Evolutionary conservation across 2,329 filamentous ascomycete species (phyloP).

Genomic region (Stachybotrys echinatus): DNA sequence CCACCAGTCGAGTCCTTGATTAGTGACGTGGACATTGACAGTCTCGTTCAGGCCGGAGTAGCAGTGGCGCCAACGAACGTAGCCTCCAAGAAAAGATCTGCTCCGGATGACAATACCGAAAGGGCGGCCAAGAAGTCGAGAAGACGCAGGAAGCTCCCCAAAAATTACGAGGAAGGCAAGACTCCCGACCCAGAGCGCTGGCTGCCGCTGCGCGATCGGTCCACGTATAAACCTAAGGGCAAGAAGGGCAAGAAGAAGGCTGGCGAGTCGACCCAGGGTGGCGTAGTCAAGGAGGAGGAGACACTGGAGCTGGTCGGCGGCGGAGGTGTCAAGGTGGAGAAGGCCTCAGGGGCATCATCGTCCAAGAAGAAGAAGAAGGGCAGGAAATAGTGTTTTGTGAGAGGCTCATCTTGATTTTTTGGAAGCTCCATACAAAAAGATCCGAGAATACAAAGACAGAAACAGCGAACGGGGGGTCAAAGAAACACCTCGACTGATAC

Average conservation of each 20-base stretch:
- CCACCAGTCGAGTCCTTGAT: conserved; percentile 59
- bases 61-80: conserved; percentile 32
- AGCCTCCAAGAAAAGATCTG: conserved; percentile 42
- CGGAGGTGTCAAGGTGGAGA: conserved; percentile 61
- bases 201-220: conserved; percentile 85
- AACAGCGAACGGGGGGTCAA: no score
- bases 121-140: conserved; percentile 48
- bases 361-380: conserved; percentile 42
- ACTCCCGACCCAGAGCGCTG: conserved; percentile 86
- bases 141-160: conserved; percentile 60
- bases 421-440: conserved; percentile 7
- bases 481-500: no score
- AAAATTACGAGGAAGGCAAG: conserved; percentile 71
- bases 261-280: conserved; percentile 77
- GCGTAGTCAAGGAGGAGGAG: conserved; percentile 69
- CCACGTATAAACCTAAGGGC: conserved; percentile 83
- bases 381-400: conserved; percentile 38
- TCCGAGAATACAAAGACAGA: no score
- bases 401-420: conserved; percentile 7
- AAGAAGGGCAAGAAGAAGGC: conserved; percentile 87
- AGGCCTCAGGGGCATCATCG: conserved; percentile 31
- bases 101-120: conserved; percentile 25
- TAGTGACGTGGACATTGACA: conserved; percentile 52
- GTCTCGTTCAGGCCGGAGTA: conserved; percentile 63
- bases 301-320: conserved; percentile 59